Percentiles rank a stretch among this genome's conserved stretches.
Evolutionary conservation across 2,329 filamentous ascomycete genomes (phyloP).

Genomic region (Chaetomium strumarium): DNA sequence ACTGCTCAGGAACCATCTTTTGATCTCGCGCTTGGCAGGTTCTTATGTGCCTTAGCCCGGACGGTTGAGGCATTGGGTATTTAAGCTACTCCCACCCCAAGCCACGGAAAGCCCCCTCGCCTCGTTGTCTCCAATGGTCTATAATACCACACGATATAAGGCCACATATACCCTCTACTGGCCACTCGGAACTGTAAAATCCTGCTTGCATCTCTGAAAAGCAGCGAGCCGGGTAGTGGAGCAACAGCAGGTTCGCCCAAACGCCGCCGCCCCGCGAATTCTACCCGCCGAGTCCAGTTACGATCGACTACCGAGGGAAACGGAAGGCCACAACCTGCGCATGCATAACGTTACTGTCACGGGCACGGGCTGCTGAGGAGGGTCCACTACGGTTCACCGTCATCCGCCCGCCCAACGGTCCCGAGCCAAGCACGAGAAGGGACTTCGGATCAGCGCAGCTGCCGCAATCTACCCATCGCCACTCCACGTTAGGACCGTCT

Average conservation of each 20-base stretch:
- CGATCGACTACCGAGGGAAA: background rate
- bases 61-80: slow-evolving; percentile 35
- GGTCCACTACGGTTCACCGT: slow-evolving; percentile 14
- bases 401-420: slow-evolving; percentile 16
- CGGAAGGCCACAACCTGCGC: slow-evolving; percentile 4
- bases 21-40: slow-evolving; percentile 44
- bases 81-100: slow-evolving; percentile 35
- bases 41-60: slow-evolving; percentile 42
- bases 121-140: slow-evolving; percentile 31
- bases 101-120: slow-evolving; percentile 28
- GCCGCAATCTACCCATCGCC: slow-evolving; percentile 23
- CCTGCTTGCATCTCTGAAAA: slow-evolving; percentile 7
- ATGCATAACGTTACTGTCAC: slow-evolving; percentile 4
- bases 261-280: slow-evolving; percentile 3
- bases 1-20: slow-evolving; percentile 41
- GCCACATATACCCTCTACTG: slow-evolving; percentile 34
- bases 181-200: slow-evolving; percentile 10
- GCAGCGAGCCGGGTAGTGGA: slow-evolving; percentile 2
- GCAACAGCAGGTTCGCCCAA: slow-evolving; percentile 1
- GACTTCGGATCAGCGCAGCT: slow-evolving; percentile 13
- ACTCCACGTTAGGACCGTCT: slow-evolving; percentile 4
- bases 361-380: slow-evolving; percentile 19
- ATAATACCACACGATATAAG: slow-evolving; percentile 45
- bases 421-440: slow-evolving; percentile 8
- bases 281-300: slow-evolving; percentile 3